A percentile compares a stretch with the other conserved stretches of the same genome.
Conservation (phyloP, 2,329 filamentous ascomycete genomes). For the Anthostomella pinea region DNA sequence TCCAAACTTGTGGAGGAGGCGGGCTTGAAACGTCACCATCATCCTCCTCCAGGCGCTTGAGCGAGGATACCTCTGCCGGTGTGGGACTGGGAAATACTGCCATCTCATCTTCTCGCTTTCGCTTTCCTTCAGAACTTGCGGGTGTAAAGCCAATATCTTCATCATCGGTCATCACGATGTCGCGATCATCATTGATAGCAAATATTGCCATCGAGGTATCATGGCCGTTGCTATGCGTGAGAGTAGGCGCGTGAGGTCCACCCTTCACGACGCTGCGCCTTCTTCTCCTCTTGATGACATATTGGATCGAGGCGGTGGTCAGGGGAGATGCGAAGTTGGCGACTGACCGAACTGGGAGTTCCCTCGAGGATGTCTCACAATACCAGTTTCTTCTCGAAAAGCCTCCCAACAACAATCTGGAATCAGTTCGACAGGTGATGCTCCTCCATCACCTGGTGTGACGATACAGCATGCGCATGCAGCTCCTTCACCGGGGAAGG, state of each 20-base stretch:
- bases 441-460: too few species aligned
- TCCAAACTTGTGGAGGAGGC: too few species aligned
- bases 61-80: constrained; percentile 54
- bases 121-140: constrained; percentile 55
- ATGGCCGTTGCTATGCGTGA: constrained; percentile 20
- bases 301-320: too few species aligned
- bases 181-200: constrained; percentile 29
- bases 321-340: too few species aligned
- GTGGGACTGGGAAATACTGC: constrained; percentile 43
- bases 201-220: constrained; percentile 18
- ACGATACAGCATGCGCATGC: too few species aligned
- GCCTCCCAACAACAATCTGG: too few species aligned
- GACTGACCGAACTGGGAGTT: too few species aligned
- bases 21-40: constrained; percentile 36
- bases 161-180: constrained; percentile 39
- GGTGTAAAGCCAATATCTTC: constrained; percentile 44
- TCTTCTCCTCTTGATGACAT: constrained; percentile 66
- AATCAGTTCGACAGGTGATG: too few species aligned
- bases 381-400: too few species aligned
- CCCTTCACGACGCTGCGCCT: constrained; percentile 41
- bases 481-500: too few species aligned
- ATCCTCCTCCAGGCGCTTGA: constrained; percentile 52
- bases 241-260: constrained; percentile 23
- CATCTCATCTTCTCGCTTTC: constrained; percentile 56
- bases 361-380: too few species aligned